Conservation (phyloP, 2,329 filamentous ascomycete genomes). For the Microdochium trichocladiopsis region DNA sequence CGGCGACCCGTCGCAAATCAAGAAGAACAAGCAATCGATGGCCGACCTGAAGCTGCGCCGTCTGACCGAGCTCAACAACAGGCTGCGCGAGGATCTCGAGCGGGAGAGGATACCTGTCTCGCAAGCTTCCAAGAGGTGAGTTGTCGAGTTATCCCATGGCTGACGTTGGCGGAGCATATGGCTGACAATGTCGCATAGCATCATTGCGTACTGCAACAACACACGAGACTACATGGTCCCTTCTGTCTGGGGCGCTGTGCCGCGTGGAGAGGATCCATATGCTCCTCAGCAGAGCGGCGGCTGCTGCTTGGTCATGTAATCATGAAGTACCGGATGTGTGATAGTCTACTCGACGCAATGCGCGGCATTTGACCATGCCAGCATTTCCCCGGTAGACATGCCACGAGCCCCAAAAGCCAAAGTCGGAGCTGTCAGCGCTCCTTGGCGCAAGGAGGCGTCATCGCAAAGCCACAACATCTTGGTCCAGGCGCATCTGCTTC, state of each 20-base stretch:
- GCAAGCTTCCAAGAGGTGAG: constrained; percentile 81
- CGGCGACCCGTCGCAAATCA: constrained; percentile 60
- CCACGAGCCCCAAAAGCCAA: constrained; percentile 1
- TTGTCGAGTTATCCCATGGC: constrained; percentile 7
- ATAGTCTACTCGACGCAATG: constrained; percentile 1
- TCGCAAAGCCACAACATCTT: neutral
- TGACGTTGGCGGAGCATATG: neutral
- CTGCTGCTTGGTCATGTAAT: constrained; percentile 93
- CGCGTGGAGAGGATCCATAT: constrained; percentile 96
- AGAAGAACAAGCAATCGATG: constrained; percentile 99
- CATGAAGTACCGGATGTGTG: constrained; percentile 5
- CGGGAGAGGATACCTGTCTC: constrained; percentile 93
- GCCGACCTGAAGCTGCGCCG: constrained; percentile 95
- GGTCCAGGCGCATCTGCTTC: neutral
- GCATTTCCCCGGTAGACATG: constrained; percentile 1
- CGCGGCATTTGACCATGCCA: neutral
- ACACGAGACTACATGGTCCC: constrained; percentile 99
- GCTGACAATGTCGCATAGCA: constrained; percentile 44
- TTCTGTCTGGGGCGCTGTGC: constrained; percentile 90
- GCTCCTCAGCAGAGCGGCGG: constrained; percentile 87
- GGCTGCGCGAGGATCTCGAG: constrained; percentile 91
- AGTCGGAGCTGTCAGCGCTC: neutral
- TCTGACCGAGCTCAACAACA: constrained; percentile 93
- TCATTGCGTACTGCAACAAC: constrained; percentile 97
- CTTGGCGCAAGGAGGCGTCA: neutral